Base-by-base conservation (phyloP, 2,329 filamentous ascomycete genomes). In the Exophiala sp. region DNA sequence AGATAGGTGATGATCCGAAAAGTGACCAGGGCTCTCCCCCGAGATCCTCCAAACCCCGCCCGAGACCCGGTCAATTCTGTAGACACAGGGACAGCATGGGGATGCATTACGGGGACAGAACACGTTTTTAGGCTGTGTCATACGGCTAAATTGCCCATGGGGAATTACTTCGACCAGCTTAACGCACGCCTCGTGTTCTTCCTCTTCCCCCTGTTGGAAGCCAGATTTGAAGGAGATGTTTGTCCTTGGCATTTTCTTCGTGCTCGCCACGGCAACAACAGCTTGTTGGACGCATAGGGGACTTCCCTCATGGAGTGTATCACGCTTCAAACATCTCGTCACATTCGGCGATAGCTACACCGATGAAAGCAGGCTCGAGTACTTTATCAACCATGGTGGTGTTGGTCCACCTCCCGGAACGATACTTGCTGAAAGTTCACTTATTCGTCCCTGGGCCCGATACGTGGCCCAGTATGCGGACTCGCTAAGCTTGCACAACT, bases 271-370 rank as follows among this genome's bases (percentile, higher is more conserved):
- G 4, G 32, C 35, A 49, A n/a, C 29, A 36, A 33, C 35, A 38
- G 35, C 35, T 38, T 38, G 35, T 10, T 38, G 11, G 35, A 38
- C 35, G 35, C 35, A 10, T 21, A 48, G 10, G 5, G 21, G 35
- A 10, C 10, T 41, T 50, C 11, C 41, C 9, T 9, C 55, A n/a
- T 41, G 21, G 10, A 7, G n/a, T 16, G 62, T 77, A 40, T 69
- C 70, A 29, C 72, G 75, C 35, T 83, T 89, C 65, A 76, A 81
- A 21, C 84, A 81, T 46, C 67, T 89, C 35, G 79, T 89, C 38
- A 78, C 83, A 0, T 90, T 91, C 65, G 87, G 87, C 11, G 86
- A 90, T 68, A 89, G 85, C 69, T 91, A 87, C 65, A 89, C 86
- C 1, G 88, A 91, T 65, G 85, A 90, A 63, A 81, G 79, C 10